Conservation (phyloP, 345 rosid species). For the Kernera saxatilis region DNA sequence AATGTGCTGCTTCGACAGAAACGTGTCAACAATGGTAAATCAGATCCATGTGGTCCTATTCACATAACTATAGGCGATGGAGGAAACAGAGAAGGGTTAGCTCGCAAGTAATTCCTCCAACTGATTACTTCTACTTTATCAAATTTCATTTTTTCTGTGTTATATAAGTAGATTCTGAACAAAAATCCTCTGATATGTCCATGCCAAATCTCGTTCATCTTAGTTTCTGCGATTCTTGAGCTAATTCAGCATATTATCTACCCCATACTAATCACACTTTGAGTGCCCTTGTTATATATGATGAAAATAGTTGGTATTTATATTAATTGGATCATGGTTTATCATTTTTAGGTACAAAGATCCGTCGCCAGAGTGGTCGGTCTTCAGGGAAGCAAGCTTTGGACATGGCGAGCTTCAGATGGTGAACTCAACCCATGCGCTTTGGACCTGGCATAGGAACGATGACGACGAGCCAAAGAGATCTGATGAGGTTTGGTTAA, state of each 20-base stretch:
- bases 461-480: constrained; percentile 88
- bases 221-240: constrained; percentile 3
- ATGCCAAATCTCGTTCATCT: neutral
- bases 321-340: neutral
- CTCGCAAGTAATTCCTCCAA: constrained; percentile 46
- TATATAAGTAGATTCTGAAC: neutral
- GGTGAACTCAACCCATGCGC: constrained; percentile 72
- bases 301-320: neutral
- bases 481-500: constrained; percentile 85
- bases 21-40: constrained; percentile 61
- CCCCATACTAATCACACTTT: neutral
- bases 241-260: neutral
- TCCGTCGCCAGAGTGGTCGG: constrained; percentile 87
- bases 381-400: constrained; percentile 94
- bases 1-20: constrained; percentile 36
- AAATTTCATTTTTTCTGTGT: neutral
- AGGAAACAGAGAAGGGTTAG: constrained; percentile 92
- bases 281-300: neutral
- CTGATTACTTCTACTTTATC: neutral
- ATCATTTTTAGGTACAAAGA: constrained; percentile 42
- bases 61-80: constrained; percentile 95
- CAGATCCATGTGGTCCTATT: constrained; percentile 68
- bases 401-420: constrained; percentile 90
- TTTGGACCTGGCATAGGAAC: constrained; percentile 96
- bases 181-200: neutral